Evolutionary conservation across 164 flowering plant genomes (phyloP).

Genomic region (Aristolochia fimbriata): DNA sequence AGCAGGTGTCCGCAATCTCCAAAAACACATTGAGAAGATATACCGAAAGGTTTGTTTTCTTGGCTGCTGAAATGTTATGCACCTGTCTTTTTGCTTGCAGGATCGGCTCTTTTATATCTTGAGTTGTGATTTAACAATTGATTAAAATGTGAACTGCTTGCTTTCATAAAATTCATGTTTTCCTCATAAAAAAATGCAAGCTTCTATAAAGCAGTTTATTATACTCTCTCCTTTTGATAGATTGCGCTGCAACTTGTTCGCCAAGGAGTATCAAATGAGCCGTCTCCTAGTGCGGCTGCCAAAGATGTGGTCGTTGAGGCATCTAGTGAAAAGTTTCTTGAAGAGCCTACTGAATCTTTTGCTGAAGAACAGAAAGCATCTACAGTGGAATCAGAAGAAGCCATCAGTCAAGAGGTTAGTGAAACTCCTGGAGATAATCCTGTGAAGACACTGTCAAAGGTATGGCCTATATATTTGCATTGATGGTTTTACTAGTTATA

Average conservation of each 20-base stretch:
- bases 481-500: background rate
- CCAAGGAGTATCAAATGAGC: constrained; percentile 35
- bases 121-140: background rate
- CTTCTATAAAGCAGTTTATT: too few relatives aligned
- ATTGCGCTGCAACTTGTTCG: constrained; percentile 84
- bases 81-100: background rate
- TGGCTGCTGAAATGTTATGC: background rate
- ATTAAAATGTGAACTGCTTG: too few relatives aligned
- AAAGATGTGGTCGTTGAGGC: constrained; percentile 15
- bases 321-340: constrained; percentile 13
- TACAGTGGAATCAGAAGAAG: constrained; percentile 14
- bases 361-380: constrained; percentile 11
- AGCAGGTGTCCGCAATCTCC: constrained; percentile 94
- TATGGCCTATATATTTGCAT: constrained; percentile 10
- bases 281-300: constrained; percentile 18
- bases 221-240: constrained; percentile 24
- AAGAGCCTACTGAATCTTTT: constrained; percentile 13
- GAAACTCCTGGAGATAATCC: constrained; percentile 16
- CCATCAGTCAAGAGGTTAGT: constrained; percentile 7
- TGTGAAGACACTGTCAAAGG: constrained; percentile 22
- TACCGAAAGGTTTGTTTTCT: constrained; percentile 73
- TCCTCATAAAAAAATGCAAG: too few relatives aligned
- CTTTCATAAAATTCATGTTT: too few relatives aligned
- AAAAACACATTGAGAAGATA: constrained; percentile 96
- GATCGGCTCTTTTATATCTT: background rate